Evolutionary conservation across 106 monocot species (phyloP).

Genomic region (Acorus calamus): DNA sequence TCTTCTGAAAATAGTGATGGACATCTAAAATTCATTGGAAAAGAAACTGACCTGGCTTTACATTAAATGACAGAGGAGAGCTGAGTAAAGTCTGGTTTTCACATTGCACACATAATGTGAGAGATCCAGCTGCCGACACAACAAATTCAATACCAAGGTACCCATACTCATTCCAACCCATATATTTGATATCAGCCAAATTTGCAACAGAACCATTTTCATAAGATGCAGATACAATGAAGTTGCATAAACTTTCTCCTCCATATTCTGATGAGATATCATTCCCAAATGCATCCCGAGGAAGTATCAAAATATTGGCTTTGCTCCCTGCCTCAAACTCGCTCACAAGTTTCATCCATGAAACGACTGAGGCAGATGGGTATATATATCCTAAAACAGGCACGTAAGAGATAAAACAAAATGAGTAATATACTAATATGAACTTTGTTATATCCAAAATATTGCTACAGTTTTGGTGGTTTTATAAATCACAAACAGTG

Average conservation of each 20-base stretch:
- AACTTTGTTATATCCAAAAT: background rate
- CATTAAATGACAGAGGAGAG: conserved; percentile 48
- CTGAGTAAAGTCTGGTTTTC: conserved; percentile 43
- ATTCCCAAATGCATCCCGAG: conserved; percentile 83
- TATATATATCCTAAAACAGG: conserved; percentile 48
- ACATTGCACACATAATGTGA: conserved; percentile 40
- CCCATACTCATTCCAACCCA: conserved; percentile 48
- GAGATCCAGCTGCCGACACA: conserved; percentile 39
- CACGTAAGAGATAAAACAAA: background rate
- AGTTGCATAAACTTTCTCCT: conserved; percentile 18
- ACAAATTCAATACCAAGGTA: conserved; percentile 50
- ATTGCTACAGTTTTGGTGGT: background rate
- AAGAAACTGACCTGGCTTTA: conserved; percentile 59
- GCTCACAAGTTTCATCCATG: conserved; percentile 31
- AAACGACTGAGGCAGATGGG: conserved; percentile 52
- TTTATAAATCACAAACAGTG: no score
- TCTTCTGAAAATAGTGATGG: no score
- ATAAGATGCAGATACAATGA: conserved; percentile 32
- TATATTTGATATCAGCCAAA: conserved; percentile 20
- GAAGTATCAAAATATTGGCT: conserved; percentile 39
- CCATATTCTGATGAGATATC: conserved; percentile 26
- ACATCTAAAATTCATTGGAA: background rate
- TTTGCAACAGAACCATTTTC: conserved; percentile 43
- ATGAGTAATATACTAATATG: background rate
- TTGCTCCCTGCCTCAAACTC: conserved; percentile 57